A percentile compares a stretch with the other conserved stretches of the same genome.
phyloP scores from a whole-genome alignment of 176 grass and related monocot species.

The Ampelocalamus luodianensis region DNA sequence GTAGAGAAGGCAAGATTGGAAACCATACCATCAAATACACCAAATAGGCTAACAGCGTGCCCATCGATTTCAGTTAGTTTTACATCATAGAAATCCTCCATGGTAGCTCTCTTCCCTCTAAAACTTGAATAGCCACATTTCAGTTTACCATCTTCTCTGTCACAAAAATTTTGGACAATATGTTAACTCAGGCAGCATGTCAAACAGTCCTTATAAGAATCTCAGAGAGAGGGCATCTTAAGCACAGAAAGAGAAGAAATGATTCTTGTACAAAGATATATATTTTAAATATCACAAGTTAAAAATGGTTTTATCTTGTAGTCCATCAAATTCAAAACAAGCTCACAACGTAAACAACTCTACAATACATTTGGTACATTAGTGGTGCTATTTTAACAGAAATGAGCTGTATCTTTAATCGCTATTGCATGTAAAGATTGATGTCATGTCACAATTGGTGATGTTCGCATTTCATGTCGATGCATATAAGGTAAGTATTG shows the following conservation, averaged over 20 bases:
- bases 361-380: slow-evolving; percentile 10
- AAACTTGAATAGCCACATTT: slow-evolving; percentile 93
- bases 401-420: slow-evolving; percentile 3
- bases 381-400: slow-evolving; percentile 24
- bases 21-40: slow-evolving; percentile 84
- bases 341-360: slow-evolving; percentile 13
- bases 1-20: slow-evolving; percentile 31
- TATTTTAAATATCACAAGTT: slow-evolving; percentile 18
- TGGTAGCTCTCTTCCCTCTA: slow-evolving; percentile 79
- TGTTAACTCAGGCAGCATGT: slow-evolving; percentile 46
- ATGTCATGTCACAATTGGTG: neutral
- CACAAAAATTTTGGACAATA: slow-evolving; percentile 42
- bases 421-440: neutral
- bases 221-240: neutral
- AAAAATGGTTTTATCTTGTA: slow-evolving; percentile 13
- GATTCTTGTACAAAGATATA: slow-evolving; percentile 7
- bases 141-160: slow-evolving; percentile 84
- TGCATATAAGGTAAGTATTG: neutral
- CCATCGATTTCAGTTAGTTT: slow-evolving; percentile 78
- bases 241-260: neutral
- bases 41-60: slow-evolving; percentile 82
- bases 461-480: neutral
- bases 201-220: neutral
- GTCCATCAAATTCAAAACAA: slow-evolving; percentile 15
- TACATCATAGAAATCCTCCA: slow-evolving; percentile 95